These are phyloP conservation scores for Syncephalastrum monosporum DNA, from an alignment of 371 early-diverging fungal species.

Conservation along the genomic window DNA sequence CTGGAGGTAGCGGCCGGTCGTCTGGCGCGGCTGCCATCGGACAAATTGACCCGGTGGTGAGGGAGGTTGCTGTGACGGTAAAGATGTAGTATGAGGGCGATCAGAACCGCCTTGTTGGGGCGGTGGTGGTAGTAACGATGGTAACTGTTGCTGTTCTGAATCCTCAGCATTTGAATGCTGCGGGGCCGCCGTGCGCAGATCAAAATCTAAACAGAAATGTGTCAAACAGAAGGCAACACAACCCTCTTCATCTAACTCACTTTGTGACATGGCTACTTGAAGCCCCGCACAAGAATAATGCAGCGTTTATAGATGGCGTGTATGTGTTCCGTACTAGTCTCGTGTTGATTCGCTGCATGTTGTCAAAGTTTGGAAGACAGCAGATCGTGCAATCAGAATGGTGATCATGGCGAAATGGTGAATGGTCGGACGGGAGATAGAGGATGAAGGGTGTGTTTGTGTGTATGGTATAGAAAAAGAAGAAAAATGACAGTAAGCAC, in stretches of 20 bases:
- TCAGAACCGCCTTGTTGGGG: conserved; percentile 2
- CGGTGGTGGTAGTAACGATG: conserved; percentile 2
- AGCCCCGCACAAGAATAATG: conserved; percentile 21
- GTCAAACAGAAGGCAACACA: conserved; percentile 2
- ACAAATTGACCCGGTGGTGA: not conserved
- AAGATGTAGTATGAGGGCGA: conserved; percentile 8
- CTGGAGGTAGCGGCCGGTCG: conserved; percentile 17
- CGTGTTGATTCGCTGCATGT: no score
- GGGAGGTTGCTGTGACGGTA: conserved; percentile 11
- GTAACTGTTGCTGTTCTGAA: conserved; percentile 9
- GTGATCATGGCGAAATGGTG: conserved; percentile 1
- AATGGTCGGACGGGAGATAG: not conserved
- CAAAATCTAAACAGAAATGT: conserved; percentile 10
- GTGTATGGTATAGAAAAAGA: conserved; percentile 9
- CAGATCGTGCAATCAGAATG: no score
- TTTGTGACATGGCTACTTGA: conserved; percentile 29
- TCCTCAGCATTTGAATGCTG: conserved; percentile 8
- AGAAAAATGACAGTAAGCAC: conserved; percentile 1
- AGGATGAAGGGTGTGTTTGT: not conserved
- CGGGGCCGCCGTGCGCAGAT: conserved; percentile 14
- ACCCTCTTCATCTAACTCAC: conserved; percentile 7
- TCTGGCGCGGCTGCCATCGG: conserved; percentile 16
- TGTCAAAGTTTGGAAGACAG: no score
- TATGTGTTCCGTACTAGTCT: not conserved
- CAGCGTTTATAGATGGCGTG: not conserved